Evolutionary conservation across 805 yeast species (phyloP).

Genomic region (Teunomyces barrocoloradensis): DNA sequence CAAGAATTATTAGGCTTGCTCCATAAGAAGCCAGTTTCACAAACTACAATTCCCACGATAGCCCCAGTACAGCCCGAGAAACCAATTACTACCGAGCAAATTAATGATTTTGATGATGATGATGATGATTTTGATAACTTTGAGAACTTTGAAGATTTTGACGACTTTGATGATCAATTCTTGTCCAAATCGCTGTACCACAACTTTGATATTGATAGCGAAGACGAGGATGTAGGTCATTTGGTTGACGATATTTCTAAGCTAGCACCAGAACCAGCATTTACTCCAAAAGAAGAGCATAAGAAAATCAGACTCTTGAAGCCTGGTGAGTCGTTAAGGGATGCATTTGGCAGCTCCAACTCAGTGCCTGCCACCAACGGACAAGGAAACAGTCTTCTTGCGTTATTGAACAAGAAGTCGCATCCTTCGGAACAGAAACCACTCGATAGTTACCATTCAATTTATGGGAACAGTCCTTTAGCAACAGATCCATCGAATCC

Average conservation of each 20-base stretch:
- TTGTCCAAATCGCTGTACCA: conserved; percentile 11
- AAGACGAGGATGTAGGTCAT: conserved; percentile 30
- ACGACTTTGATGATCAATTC: conserved; percentile 24
- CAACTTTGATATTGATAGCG: conserved; percentile 33
- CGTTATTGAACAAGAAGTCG: conserved; percentile 16
- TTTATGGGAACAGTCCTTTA: conserved; percentile 8
- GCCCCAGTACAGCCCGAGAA: conserved; percentile 1
- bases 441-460: conserved; percentile 13
- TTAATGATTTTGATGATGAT: conserved; percentile 16
- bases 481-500: neutral
- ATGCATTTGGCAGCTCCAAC: conserved; percentile 5
- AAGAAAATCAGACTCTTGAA: conserved; percentile 23
- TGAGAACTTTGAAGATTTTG: conserved; percentile 34
- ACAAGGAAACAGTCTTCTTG: conserved; percentile 21
- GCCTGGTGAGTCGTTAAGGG: conserved; percentile 25
- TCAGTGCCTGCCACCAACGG: conserved; percentile 5
- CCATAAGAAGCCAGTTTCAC: conserved; percentile 3
- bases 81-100: conserved; percentile 13
- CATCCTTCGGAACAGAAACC: conserved; percentile 1
- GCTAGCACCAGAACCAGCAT: neutral
- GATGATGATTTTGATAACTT: conserved; percentile 22
- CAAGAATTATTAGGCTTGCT: conserved; percentile 15
- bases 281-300: conserved; percentile 7
- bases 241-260: conserved; percentile 8
- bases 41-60: neutral